Evolutionary conservation across 148 eudicot genomes (phyloP).

Genomic region (Heliamphora exappendiculata): DNA sequence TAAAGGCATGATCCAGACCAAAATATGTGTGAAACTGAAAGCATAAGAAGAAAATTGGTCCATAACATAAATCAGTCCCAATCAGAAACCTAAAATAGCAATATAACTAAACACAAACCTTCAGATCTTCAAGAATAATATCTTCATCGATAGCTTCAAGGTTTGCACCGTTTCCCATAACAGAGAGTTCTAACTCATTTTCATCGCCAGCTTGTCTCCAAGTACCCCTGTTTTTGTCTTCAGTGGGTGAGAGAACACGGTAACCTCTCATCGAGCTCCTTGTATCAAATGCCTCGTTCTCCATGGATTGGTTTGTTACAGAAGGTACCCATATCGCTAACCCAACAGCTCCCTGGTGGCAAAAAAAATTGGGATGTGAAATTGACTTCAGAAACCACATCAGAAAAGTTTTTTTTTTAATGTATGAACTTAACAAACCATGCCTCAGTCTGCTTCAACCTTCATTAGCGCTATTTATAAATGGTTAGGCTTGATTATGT

Average conservation of each 20-base stretch:
- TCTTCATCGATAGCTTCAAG: slow-evolving; percentile 53
- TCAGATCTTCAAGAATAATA: slow-evolving; percentile 51
- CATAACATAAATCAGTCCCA: background rate
- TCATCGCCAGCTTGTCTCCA: slow-evolving; percentile 33
- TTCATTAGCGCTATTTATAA: background rate
- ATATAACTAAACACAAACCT: slow-evolving; percentile 33
- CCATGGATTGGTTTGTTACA: slow-evolving; percentile 59
- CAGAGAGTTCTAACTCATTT: slow-evolving; percentile 65
- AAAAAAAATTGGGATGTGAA: background rate
- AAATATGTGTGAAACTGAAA: no score
- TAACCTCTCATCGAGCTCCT: slow-evolving; percentile 49
- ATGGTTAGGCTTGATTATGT: no score
- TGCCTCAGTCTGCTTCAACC: background rate
- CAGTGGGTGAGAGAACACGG: slow-evolving; percentile 45
- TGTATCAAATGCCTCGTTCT: slow-evolving; percentile 39
- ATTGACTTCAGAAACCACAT: slow-evolving; percentile 3
- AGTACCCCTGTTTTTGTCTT: slow-evolving; percentile 28
- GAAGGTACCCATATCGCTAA: slow-evolving; percentile 99
- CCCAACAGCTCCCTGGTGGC: slow-evolving; percentile 87
- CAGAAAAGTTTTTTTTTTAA: background rate
- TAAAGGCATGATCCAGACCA: background rate
- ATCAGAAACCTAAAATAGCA: slow-evolving; percentile 9
- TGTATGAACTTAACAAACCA: background rate
- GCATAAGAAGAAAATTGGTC: background rate
- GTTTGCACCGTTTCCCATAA: slow-evolving; percentile 37